These are phyloP conservation scores for Begonia peltatifolia DNA, from an alignment of 306 rosid genomes.

Conservation along the genomic window DNA sequence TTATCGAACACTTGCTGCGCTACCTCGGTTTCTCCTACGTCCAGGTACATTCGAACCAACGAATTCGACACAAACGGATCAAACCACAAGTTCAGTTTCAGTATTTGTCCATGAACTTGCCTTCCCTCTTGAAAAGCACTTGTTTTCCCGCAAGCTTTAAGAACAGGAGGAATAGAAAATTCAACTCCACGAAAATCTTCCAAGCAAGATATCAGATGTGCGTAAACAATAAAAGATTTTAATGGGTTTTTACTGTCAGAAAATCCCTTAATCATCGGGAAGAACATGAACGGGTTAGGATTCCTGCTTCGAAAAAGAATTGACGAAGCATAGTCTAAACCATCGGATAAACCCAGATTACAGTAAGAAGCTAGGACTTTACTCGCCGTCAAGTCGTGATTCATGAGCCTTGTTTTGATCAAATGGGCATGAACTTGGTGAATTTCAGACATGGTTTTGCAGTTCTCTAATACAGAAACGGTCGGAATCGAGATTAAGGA, in stretches of 20 bases:
- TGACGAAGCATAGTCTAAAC: constrained; percentile 16
- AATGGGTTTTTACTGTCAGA: constrained; percentile 19
- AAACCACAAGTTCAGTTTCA: constrained; percentile 22
- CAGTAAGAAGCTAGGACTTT: constrained; percentile 20
- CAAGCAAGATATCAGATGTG: constrained; percentile 26
- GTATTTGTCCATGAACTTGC: constrained; percentile 29
- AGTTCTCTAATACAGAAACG: constrained; percentile 18
- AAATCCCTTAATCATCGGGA: constrained; percentile 17
- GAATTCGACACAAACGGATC: constrained; percentile 40
- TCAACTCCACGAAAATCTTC: constrained; percentile 12
- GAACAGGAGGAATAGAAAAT: constrained; percentile 31
- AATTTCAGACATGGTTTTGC: constrained; percentile 22
- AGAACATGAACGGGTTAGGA: constrained; percentile 17
- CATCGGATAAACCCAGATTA: constrained; percentile 9
- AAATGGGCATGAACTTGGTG: constrained; percentile 36
- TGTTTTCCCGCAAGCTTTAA: constrained; percentile 33
- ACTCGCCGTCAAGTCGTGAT: constrained; percentile 11
- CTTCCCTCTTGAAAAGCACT: constrained; percentile 22
- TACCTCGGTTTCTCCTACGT: constrained; percentile 17
- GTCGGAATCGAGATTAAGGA: constrained; percentile 10
- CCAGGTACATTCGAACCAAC: constrained; percentile 30
- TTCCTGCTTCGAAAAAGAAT: constrained; percentile 12
- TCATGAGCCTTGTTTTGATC: constrained; percentile 39
- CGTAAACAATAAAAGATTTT: constrained; percentile 23
- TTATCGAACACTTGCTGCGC: constrained; percentile 32